Conservation (phyloP, 2,329 filamentous ascomycete species). For the Massarina eburnea region DNA sequence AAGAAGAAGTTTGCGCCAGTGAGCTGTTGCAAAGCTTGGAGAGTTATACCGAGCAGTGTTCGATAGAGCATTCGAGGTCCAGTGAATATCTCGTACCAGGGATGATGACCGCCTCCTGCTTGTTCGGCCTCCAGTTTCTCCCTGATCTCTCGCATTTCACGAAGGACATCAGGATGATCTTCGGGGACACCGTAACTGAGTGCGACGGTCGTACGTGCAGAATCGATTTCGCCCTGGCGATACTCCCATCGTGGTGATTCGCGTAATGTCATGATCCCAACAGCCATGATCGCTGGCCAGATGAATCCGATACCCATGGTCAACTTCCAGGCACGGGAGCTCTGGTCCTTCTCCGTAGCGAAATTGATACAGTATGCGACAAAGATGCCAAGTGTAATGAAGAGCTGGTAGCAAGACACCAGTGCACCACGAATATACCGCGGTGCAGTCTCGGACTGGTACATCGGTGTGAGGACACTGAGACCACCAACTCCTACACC, state of each 20-base stretch:
- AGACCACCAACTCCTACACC: constrained; percentile 67
- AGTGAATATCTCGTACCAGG: constrained; percentile 62
- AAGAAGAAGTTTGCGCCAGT: constrained; percentile 71
- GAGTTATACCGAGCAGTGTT: constrained; percentile 61
- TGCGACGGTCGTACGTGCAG: constrained; percentile 54
- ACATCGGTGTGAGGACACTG: constrained; percentile 61
- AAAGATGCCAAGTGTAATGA: constrained; percentile 69
- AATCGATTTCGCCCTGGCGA: constrained; percentile 55
- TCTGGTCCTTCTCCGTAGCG: constrained; percentile 55
- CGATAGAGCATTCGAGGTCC: constrained; percentile 68
- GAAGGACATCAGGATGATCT: constrained; percentile 56
- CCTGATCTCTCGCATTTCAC: constrained; percentile 59
- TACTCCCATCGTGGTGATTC: constrained; percentile 63
- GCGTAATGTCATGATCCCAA: constrained; percentile 57
- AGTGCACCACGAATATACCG: constrained; percentile 65
- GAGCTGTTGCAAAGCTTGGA: constrained; percentile 68
- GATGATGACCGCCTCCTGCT: constrained; percentile 36
- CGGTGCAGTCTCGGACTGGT: constrained; percentile 67
- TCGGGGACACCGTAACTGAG: constrained; percentile 58
- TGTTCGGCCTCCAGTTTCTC: constrained; percentile 58
- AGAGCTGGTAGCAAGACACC: constrained; percentile 66
- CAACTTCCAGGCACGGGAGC: constrained; percentile 63
- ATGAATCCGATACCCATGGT: constrained; percentile 62
- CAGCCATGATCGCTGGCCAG: constrained; percentile 57
- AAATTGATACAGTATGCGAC: constrained; percentile 57